A percentile compares a stretch with the other conserved stretches of the same genome.
Evolutionary conservation across 2,329 filamentous ascomycete genomes (phyloP).

Genomic region (Fusarium tjaetaba): DNA sequence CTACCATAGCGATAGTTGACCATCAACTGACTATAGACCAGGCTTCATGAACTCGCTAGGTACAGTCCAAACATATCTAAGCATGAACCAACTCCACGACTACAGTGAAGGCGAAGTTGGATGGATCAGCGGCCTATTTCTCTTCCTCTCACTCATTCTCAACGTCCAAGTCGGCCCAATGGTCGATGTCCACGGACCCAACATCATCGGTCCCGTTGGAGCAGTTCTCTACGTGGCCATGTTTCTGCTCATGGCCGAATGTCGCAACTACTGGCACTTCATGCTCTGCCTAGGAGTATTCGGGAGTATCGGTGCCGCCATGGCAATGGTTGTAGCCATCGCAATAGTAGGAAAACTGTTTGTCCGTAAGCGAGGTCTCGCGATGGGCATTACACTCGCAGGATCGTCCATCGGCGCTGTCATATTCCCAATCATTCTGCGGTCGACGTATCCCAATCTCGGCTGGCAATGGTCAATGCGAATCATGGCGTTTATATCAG

Average conservation of each 20-base stretch:
- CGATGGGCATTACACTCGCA: constrained; percentile 41
- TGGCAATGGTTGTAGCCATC: constrained; percentile 49
- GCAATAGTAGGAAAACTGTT: constrained; percentile 47
- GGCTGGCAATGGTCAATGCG: constrained; percentile 51
- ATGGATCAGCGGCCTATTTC: constrained; percentile 60
- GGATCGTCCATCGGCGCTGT: constrained; percentile 46
- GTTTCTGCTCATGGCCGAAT: constrained; percentile 59
- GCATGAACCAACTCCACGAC: constrained; percentile 53
- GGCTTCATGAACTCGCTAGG: constrained; percentile 60
- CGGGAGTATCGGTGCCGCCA: constrained; percentile 53
- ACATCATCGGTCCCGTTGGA: constrained; percentile 51
- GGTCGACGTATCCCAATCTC: constrained; percentile 40
- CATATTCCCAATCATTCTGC: constrained; percentile 49
- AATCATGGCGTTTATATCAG: constrained; percentile 44
- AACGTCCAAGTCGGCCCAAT: constrained; percentile 60
- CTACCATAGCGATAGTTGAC: no score
- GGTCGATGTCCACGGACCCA: constrained; percentile 59
- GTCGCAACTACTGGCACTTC: constrained; percentile 59
- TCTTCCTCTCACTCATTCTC: constrained; percentile 56
- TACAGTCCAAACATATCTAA: constrained; percentile 59
- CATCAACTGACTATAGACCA: constrained; percentile 17
- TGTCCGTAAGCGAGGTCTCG: constrained; percentile 38
- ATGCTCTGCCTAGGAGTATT: constrained; percentile 56
- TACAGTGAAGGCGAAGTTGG: constrained; percentile 57
- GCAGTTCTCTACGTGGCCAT: constrained; percentile 50